Conservation (phyloP, 805 yeast genomes). For the Kodamaea kakaduensis region DNA sequence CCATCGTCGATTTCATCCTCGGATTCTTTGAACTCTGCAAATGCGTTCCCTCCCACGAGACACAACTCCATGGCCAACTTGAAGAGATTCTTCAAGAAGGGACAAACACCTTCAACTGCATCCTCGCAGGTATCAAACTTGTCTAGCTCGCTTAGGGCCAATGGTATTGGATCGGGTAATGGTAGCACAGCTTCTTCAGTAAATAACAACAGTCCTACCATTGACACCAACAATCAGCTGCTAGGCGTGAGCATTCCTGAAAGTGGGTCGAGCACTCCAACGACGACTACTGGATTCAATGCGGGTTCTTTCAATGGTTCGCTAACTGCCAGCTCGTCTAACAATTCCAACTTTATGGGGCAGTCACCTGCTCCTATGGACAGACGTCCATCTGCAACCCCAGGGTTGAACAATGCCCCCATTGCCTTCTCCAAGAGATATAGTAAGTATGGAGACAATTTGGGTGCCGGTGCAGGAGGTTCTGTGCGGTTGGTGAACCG, state of each 20-base stretch:
- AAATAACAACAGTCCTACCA: not conserved
- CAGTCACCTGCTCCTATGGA: conserved; percentile 22
- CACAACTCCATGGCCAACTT: conserved; percentile 79
- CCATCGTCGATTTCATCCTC: conserved; percentile 28
- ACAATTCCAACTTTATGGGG: conserved; percentile 22
- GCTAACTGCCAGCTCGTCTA: conserved; percentile 29
- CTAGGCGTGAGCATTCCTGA: conserved; percentile 9
- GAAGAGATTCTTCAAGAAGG: conserved; percentile 64
- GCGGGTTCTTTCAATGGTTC: conserved; percentile 19
- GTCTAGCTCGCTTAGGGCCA: conserved; percentile 21
- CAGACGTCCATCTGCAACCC: conserved; percentile 35
- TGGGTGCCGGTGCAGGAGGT: conserved; percentile 97
- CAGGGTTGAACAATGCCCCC: conserved; percentile 21
- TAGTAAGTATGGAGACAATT: conserved; percentile 75
- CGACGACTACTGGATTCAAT: conserved; percentile 11
- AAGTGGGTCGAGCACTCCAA: conserved; percentile 9
- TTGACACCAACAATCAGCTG: conserved; percentile 1
- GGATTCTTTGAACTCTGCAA: conserved; percentile 26
- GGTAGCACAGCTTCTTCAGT: conserved; percentile 4
- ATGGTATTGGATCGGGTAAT: conserved; percentile 6
- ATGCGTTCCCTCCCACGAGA: conserved; percentile 35
- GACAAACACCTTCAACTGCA: conserved; percentile 15
- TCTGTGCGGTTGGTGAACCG: conserved; percentile 73
- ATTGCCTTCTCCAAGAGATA: conserved; percentile 71
- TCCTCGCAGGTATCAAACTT: conserved; percentile 19